phyloP scores from a whole-genome alignment of 1,139 yeast genomes.

The Hansenula anomala region DNA sequence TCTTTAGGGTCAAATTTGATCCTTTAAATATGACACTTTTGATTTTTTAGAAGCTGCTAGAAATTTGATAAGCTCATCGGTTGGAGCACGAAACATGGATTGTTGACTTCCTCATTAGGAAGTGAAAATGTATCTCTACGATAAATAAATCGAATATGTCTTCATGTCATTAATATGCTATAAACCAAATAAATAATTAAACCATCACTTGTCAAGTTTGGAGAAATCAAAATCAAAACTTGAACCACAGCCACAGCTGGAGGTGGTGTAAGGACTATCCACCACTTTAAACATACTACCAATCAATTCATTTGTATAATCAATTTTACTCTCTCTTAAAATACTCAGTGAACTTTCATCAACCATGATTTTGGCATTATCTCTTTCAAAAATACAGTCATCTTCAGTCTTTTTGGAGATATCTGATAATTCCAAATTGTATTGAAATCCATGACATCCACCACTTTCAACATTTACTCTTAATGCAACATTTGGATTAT shows the following conservation, averaged over 20 bases:
- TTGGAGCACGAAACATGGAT: neutral
- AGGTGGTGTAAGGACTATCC: constrained; percentile 85
- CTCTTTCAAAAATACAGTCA: constrained; percentile 56
- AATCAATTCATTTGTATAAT: constrained; percentile 87
- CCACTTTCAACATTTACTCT: constrained; percentile 90
- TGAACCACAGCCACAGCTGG: constrained; percentile 96
- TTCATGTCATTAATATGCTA: constrained; percentile 1
- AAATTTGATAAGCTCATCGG: neutral
- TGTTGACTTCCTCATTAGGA: neutral
- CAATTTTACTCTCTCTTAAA: constrained; percentile 80
- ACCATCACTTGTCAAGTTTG: constrained; percentile 7
- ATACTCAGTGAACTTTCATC: constrained; percentile 81
- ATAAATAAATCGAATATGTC: neutral
- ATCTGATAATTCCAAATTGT: constrained; percentile 53
- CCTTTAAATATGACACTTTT: no score
- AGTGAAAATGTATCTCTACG: neutral
- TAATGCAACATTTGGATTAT: constrained; percentile 57
- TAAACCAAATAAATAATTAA: no score
- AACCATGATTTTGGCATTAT: constrained; percentile 65
- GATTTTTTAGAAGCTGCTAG: neutral
- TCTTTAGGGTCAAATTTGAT: no score
- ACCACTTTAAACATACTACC: constrained; percentile 92
- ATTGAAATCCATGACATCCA: constrained; percentile 98
- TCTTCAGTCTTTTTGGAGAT: constrained; percentile 33
- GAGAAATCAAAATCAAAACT: constrained; percentile 67